Evolutionary conservation across 2,329 filamentous ascomycete genomes (phyloP).

Genomic region (Arthroderma sp.): DNA sequence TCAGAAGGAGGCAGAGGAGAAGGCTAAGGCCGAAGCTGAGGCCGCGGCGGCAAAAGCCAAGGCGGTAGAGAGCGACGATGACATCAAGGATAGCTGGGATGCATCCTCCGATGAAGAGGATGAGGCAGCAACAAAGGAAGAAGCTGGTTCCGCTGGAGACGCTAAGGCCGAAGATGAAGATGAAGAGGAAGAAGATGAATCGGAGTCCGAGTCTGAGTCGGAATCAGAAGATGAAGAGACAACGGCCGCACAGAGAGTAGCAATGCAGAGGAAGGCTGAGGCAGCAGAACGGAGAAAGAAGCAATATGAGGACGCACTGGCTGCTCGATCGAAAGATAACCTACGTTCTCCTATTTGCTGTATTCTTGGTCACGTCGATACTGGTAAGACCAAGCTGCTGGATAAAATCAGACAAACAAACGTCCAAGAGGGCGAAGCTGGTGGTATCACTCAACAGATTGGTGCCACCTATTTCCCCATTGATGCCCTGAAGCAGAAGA

Average conservation of each 20-base stretch:
- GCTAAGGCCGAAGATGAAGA: constrained; percentile 18
- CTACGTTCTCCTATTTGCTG: constrained; percentile 96
- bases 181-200: constrained; percentile 35
- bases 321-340: constrained; percentile 83
- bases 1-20: constrained; percentile 58
- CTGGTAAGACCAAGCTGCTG: constrained; percentile 96
- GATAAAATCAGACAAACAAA: constrained; percentile 98
- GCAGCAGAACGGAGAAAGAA: constrained; percentile 78
- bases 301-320: constrained; percentile 81
- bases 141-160: constrained; percentile 14
- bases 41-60: constrained; percentile 69
- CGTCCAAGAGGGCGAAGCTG: constrained; percentile 96
- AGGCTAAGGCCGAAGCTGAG: constrained; percentile 52
- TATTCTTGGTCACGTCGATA: constrained; percentile 99
- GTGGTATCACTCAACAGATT: constrained; percentile 99
- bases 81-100: constrained; percentile 92
- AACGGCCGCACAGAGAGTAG: constrained; percentile 59
- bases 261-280: constrained; percentile 70
- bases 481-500: constrained; percentile 86
- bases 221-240: constrained; percentile 49
- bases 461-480: constrained; percentile 98
- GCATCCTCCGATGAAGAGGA: constrained; percentile 40
- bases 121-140: constrained; percentile 41
- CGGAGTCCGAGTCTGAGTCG: constrained; percentile 46
- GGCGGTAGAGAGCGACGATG: constrained; percentile 62